Base-by-base conservation (phyloP, 176 grass and related monocot genomes). In the Hordeum marinum region DNA sequence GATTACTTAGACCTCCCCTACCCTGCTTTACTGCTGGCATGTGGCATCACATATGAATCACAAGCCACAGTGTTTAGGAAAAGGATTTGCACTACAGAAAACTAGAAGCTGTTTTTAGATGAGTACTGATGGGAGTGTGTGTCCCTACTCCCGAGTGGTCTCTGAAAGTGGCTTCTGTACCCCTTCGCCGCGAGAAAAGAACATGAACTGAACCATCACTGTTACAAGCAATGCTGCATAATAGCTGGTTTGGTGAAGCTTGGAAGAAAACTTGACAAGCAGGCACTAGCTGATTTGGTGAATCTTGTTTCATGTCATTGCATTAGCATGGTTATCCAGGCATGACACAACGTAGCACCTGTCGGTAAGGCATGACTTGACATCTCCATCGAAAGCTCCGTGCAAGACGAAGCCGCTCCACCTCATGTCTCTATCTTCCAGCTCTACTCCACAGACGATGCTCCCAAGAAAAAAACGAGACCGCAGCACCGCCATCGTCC, bases 131-230 rank as follows among this genome's bases (percentile, higher is more conserved):
- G 35, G 36, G 80, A 82, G 23, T 40, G 77, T 83, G 11, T 57
- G 41, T 73, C 23, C 70, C 70, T 17, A 73, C 3, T 74, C 57
- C 21, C 21, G 66, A 39, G 34, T 83, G 89, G 34, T 62, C 61
- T 46, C 80, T 80, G 81, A 87, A 84, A 91, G 81, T 84, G 81
- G 76, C 69, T 11, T 69, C 48, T 59, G 68, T 87, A 62, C 85
- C 64, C 69, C 63, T 80, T 84, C 76, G 62, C 3, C 29, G 60
- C 43, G 9, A 65, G n/a, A 14, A 87, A 36, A 69, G 60, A 20
- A 34, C 75, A 45, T 45, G 3, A 0, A n/a, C 13, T 11, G 6
- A 12, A 76, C 68, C 76, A 58, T 85, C 27, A 32, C 70, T 48
- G 31, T 69, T 76, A 80, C 55, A 78, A 69, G 79, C 76, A 73